Base-by-base conservation (phyloP, 2,329 filamentous ascomycete genomes). In the Cladophialophora exuberans region DNA sequence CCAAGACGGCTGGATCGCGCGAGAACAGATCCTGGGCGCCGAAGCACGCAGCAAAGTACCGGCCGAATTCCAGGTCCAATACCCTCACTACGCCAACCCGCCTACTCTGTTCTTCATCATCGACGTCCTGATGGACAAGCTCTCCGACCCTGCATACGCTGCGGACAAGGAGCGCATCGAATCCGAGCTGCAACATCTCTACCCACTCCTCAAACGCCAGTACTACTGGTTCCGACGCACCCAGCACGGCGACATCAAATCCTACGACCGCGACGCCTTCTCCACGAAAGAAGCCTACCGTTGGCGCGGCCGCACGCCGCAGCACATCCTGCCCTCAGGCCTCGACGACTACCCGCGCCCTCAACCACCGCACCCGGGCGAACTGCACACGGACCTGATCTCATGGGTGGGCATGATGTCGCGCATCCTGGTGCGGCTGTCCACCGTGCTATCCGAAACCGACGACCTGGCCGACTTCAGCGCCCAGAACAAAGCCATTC, bases 321-420 rank as follows among this genome's bases (percentile, higher is more conserved):
- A 85, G 43, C 94, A 97, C 70, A 88, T 96, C 59, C 80, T 99
- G 44, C 96, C 94, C 4, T 96, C 91, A 48, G 94, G 94, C 2
- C 83, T 99, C 1, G 94, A 99, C 67, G 94, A 99, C 74, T 99
- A 97, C 69, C 94, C 94, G 45, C 89, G 94, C 44, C 82, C 94
- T 6, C 90, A 96, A 72, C 92, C 94, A 11, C 94, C 94, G 22
- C 92, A 97, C 70, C 93, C 94, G 0, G 93, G 90, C 66, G 94
- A 99, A 82, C 82, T 99, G 45, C 93, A 99, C 70, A 86, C 95
- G 25, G 94, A 99, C 72, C 80, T 97, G 50, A 88, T 99, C 71
- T 89, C 89, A 48, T 99, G 94, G 94, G 88, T 99, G 74, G 94
- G 93, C n/a, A 84, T 97, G 76, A 96, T 97, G 90, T 87, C 89